Conservation (phyloP, 257 asterid species). For the Gentiana macrophylla region DNA sequence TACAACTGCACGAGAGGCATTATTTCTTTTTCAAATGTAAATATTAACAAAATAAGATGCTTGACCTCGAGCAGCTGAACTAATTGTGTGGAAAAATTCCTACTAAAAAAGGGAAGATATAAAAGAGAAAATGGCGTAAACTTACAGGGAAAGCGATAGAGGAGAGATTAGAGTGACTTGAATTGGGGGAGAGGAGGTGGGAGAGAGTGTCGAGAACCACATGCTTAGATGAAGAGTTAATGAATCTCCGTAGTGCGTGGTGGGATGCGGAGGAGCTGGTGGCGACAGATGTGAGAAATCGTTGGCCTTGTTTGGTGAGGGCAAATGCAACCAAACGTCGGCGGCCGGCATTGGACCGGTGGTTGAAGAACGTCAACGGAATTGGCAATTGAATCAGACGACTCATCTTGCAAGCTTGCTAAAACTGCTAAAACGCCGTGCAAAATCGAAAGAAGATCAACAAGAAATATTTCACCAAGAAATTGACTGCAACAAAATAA, state of each 20-base stretch:
- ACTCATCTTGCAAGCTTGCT: background rate
- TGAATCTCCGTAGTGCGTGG: conserved; percentile 62
- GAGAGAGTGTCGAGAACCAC: conserved; percentile 67
- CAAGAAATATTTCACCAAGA: no score
- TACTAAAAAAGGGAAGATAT: no score
- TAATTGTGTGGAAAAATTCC: background rate
- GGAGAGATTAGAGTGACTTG: conserved; percentile 40
- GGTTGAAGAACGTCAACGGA: background rate
- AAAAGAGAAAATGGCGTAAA: background rate
- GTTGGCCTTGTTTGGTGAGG: conserved; percentile 44
- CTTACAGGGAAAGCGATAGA: conserved; percentile 65
- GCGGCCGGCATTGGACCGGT: background rate
- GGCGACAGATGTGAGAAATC: conserved; percentile 49
- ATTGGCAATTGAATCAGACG: background rate
- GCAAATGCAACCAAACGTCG: background rate
- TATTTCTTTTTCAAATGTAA: background rate
- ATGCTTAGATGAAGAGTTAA: conserved; percentile 57
- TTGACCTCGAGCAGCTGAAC: background rate
- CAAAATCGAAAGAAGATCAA: no score
- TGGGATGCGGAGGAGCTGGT: conserved; percentile 25
- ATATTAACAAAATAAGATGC: background rate
- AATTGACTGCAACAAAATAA: no score
- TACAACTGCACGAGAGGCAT: conserved; percentile 47
- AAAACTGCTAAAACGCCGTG: background rate
- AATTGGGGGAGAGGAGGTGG: conserved; percentile 59